Base-by-base conservation (phyloP, 768 basidiomycete species). In the Hypholoma sublateritium region DNA sequence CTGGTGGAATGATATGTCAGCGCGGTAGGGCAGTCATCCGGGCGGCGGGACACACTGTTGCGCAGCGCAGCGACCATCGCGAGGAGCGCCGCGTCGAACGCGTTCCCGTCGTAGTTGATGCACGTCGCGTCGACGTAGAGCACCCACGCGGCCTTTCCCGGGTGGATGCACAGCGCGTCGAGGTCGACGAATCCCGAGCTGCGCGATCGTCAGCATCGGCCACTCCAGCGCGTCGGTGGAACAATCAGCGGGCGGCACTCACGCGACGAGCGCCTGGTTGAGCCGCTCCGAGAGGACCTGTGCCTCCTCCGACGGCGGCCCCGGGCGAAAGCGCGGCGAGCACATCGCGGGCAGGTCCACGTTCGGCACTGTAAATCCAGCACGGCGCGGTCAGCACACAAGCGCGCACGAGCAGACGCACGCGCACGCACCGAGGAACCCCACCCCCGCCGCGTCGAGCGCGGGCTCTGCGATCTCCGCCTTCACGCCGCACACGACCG, bases 51-150 rank as follows among this genome's bases (percentile, higher is more conserved):
- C 90, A 48, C 63, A 96, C 95, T 89, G 59, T 94, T 93, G 69
- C 78, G 81, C 43, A 98, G 74, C 5, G 96, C 95, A 8, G 89
- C 86, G 48, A 94, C 83, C 79, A 95, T 90, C 0, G 93, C 93
- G 19, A 98, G 69, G 9, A 98, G 77, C 0, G 92, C 81, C 0
- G 97, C 93, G 62, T 99, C 97, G 57, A 95, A 93, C 1, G 81
- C 89, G 66, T 98, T 98, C 5, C 97, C 97, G 69, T 98, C 95
- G 67, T 96, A 97, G 73, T 97, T 98, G 61, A 99, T 92, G 68
- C 96, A 98, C 0, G 89, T 91, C 25, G 91, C 85, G 62, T 99
- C 97, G 62, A 98, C 80, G 66, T 98, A 98, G n/a, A 98, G 79
- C 25, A 89, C 89, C 94, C 95, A 99, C 0, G 78, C 94, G 0